Evolutionary conservation across 2,329 filamentous ascomycete species (phyloP), one percentile per base, ranked within the genome.

Genomic region (Cladosporium sp.): DNA sequence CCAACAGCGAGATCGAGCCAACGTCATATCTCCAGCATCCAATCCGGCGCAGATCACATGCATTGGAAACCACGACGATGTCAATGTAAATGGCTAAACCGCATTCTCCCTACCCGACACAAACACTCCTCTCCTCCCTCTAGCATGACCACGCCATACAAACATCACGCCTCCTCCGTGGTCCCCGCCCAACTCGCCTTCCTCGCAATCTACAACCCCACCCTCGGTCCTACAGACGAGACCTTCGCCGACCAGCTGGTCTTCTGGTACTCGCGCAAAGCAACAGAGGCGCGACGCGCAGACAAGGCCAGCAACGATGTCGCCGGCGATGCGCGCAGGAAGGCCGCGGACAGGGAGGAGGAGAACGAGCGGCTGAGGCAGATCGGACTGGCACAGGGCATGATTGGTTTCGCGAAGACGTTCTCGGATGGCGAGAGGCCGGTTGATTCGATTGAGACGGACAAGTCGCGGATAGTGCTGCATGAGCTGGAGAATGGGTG

Each of bases 341-440:
- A 66, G 34, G 62, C 71, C 32, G 70, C 74, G 32, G 67, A 76
- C 67, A 76, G 77, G 7, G 88, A 92, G 70, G 88, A 93, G 74
- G 87, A 88, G 75, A 95, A 98, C 78, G 91, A 96, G 80, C 90
- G 90, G 72, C 82, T 98, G 73, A 87, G 95, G 70, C 93, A 97
- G 82, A 93, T 99, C 76, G 95, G 95, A 44, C 87, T 99, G 69
- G 95, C 95, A 49, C 95, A 99, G 81, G 95, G 93, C 76, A 97
- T 98, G 90, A 90, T 96, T 67, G 91, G 89, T 76, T 99, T 99
- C 80, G 91, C 92, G 71, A 87, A 89, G 75, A 93, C 89, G 73
- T 99, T 99, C 79, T 91, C 93, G 2, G 85, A 87, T 68, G 92
- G 89, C 67, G 84, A 89, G 71, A 14, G n/a, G 12, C 78, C 91